Percentiles rank a stretch among this genome's conserved stretches.
phyloP scores from a whole-genome alignment of 2,329 filamentous ascomycete genomes.

The Pezicula radicicola region DNA sequence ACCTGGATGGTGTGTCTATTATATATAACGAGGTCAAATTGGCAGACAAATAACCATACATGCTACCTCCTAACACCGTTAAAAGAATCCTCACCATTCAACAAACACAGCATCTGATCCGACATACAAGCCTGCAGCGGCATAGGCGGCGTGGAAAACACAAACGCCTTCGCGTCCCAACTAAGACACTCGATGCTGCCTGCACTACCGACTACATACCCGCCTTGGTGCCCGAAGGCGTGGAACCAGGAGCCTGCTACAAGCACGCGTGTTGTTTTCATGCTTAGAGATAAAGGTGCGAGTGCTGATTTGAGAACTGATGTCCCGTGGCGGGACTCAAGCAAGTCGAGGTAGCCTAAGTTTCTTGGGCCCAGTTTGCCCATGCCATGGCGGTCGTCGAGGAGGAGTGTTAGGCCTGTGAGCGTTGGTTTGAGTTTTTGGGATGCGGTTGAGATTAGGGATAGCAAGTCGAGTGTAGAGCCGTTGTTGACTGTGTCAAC shows the following conservation, averaged over 20 bases:
- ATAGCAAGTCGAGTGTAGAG: not conserved
- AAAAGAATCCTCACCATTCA: not conserved
- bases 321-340: not conserved
- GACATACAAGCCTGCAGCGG: not conserved
- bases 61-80: not conserved
- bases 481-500: not conserved
- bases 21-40: not conserved
- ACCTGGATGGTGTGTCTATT: not conserved
- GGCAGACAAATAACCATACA: not conserved
- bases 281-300: not conserved
- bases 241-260: not conserved
- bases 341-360: not conserved
- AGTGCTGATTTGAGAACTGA: not conserved
- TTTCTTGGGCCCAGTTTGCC: not conserved
- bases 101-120: not conserved
- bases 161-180: not conserved
- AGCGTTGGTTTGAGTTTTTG: not conserved
- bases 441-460: not conserved
- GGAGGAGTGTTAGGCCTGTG: not conserved
- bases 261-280: not conserved
- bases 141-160: not conserved
- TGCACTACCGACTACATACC: not conserved
- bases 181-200: not conserved
- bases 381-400: not conserved
- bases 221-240: not conserved